Conservation (phyloP, 1,284 basidiomycete genomes). For the Sanghuangporus sanghuang region DNA sequence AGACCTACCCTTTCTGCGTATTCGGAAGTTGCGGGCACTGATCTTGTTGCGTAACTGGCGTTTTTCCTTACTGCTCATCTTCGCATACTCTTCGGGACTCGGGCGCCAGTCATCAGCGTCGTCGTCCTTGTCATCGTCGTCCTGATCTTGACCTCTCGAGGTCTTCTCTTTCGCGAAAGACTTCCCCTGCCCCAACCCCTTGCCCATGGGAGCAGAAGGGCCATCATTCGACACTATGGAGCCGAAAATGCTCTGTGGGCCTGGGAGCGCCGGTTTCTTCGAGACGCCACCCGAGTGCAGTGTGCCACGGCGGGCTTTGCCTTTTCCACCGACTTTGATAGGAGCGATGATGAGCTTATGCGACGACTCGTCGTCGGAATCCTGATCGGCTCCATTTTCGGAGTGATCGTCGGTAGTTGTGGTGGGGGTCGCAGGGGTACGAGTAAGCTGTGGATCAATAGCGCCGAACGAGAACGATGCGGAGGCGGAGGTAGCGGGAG, state of each 20-base stretch:
- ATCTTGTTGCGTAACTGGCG: conserved; percentile 96
- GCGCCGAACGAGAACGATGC: conserved; percentile 25
- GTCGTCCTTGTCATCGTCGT: conserved; percentile 33
- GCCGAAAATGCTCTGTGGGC: conserved; percentile 33
- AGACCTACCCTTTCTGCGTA: conserved; percentile 78
- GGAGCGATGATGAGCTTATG: conserved; percentile 27
- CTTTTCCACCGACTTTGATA: conserved; percentile 54
- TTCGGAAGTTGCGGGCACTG: conserved; percentile 90
- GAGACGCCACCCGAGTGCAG: conserved; percentile 67
- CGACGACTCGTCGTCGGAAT: conserved; percentile 28
- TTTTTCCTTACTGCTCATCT: conserved; percentile 94
- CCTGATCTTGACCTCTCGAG: conserved; percentile 26
- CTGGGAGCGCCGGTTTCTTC: conserved; percentile 40
- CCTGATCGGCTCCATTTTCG: conserved; percentile 21
- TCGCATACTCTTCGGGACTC: conserved; percentile 90
- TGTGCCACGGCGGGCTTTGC: conserved; percentile 62
- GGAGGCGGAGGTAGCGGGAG: conserved; percentile 11
- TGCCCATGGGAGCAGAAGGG: conserved; percentile 22
- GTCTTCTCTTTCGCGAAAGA: conserved; percentile 18
- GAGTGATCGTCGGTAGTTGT: conserved; percentile 24
- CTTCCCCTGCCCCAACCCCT: neutral
- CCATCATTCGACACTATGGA: conserved; percentile 21
- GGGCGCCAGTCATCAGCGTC: conserved; percentile 75
- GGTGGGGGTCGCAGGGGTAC: conserved; percentile 32
- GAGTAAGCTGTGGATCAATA: conserved; percentile 50